Base-by-base conservation (phyloP, 306 rosid species). In the Prunus salicina region DNA sequence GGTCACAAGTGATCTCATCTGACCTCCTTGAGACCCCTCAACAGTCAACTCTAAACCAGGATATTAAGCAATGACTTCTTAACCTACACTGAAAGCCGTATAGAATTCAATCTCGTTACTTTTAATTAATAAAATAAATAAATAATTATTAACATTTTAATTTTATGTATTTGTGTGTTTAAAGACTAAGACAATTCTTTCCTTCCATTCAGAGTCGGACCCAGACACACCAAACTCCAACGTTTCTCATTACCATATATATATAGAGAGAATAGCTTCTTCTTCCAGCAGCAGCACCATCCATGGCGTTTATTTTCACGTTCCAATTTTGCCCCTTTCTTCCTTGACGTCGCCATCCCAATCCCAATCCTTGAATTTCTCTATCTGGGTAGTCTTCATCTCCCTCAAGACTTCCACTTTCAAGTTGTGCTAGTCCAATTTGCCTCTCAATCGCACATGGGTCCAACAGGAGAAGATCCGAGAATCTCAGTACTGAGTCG, bases 401-500 rank as follows among this genome's bases (percentile, higher is more conserved):
- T 56, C 18, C 69, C 15, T 58, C 45, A 5, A 71, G 57, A 34
- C 41, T 49, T 71, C 34, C 20, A 7, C 20, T 56, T 80, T 60
- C 47, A 53, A 5, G 71, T 74, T 80, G 63, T 53, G 45, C 13
- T 28, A 3, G 28, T 53, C 75, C 43, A 82, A 81, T 78, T 83
- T 74, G 56, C 22, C 50, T 43, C 78, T 80, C 61, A 77, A 80
- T 80, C 79, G 25, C 74, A 69, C 45, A 92, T 95, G 98, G 90
- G 83, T 73, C 82, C 81, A 34, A 55, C 56, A 70, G 93, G 85
- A 79, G 78, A 73, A 25, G 74, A 81, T 52, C 34, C 79, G 51
- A 77, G 79, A 66, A 81, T 46, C 24, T 58, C 50, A 79, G 73
- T 79, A 51, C 78, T 84, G 88, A 84, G 60, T 82, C 88, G 80